Base-by-base conservation (phyloP, 2,329 filamentous ascomycete genomes). In the Epichloe sylvatica region DNA sequence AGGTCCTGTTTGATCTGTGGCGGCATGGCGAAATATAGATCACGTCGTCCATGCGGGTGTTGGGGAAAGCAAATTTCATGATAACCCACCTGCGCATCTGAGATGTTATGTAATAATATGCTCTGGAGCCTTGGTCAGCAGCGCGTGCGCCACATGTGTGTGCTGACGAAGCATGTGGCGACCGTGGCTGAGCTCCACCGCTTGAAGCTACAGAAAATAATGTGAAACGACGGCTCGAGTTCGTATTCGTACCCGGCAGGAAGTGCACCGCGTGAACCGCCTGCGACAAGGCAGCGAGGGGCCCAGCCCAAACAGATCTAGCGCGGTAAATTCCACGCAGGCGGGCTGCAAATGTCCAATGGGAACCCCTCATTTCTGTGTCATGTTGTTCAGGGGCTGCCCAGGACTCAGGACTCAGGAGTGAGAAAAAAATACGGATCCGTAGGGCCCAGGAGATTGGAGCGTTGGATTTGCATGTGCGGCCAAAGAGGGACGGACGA, bases 1-100 rank as follows among this genome's bases (percentile, higher is more conserved):
- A 96, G 77, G 64, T 96, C 90, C 65, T 94, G 86, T 68, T 97
- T 96, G 65, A 96, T 96, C 67, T 95, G 89, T 12, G 89, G 85
- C 50, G 86, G 85, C 81, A 94, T 91, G 50, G 49, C 53, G 55
- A 38, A 3, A 48, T 49, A 49, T 37, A 40, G 30, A 42, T 38
- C 19, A 36, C 8, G 15, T 23, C 15, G 41, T 34, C n/a, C 25
- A 36, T 37, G 23, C 45, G 55, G 53, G 52, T 54, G 56, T 57
- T 56, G 47, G 44, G 49, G 50, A 12, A 44, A 42, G 23, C 30
- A 44, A 39, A 48, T 17, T 30, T 21, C 36, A 40, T 25, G 37
- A 42, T 17, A 9, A 37, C 19, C 43, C 21, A 33, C 34, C 19
- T 38, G n/a, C 19, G 35, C 44, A 38, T 46, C 44, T 23, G n/a